Evolutionary conservation across 139 green algal species (phyloP).

Genomic region (Coelastrella sp.): DNA sequence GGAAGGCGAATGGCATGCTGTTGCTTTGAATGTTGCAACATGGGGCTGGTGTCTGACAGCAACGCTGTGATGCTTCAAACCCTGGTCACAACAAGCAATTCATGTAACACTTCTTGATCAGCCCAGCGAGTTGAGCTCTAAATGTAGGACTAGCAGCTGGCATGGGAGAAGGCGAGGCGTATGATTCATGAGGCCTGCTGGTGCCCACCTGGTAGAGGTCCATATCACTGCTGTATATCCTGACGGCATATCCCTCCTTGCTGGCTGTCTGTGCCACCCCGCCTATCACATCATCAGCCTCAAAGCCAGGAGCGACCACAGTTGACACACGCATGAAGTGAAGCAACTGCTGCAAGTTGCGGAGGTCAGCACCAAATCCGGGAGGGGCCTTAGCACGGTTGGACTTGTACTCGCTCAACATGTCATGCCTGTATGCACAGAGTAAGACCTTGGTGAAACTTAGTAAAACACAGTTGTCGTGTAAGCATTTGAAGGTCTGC

Average conservation of each 20-base stretch:
- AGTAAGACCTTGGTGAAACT: no score
- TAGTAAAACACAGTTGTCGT: no score
- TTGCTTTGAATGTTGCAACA: neutral
- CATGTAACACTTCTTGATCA: no score
- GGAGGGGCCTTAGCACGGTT: neutral
- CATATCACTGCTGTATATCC: slow-evolving; percentile 49
- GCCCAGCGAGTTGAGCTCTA: no score
- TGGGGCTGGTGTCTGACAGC: neutral
- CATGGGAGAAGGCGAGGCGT: no score
- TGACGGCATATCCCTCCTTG: slow-evolving; percentile 46
- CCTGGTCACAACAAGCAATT: neutral
- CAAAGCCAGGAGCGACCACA: slow-evolving; percentile 22
- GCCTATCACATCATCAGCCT: slow-evolving; percentile 41
- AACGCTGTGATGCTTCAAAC: neutral
- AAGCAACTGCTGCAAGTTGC: slow-evolving; percentile 46
- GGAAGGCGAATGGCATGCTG: no score
- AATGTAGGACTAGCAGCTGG: no score
- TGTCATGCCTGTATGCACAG: slow-evolving; percentile 9
- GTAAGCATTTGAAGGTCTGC: no score
- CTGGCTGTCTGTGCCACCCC: neutral
- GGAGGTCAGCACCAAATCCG: slow-evolving; percentile 24
- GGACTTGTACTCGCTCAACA: slow-evolving; percentile 29
- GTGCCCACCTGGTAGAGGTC: slow-evolving; percentile 44
- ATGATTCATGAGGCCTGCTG: no score
- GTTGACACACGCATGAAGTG: slow-evolving; percentile 25